phyloP scores from a whole-genome alignment of 371 early-diverging fungal species.

The Blastocladiella emersonii region DNA sequence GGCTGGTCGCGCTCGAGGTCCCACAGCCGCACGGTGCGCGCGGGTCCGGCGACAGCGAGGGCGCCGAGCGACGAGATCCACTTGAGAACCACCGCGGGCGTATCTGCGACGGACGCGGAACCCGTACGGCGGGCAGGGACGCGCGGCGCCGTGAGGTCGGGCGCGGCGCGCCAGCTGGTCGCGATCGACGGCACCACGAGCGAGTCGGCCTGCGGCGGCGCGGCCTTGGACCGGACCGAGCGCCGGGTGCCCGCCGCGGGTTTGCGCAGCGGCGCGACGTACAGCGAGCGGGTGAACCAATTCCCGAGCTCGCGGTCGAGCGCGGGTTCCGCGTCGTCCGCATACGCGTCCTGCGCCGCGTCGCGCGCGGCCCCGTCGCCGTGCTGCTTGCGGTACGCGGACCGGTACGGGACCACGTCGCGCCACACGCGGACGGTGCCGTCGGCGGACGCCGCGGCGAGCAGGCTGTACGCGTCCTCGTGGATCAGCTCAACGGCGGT shows the following conservation, averaged over 20 bases:
- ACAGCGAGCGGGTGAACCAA: too few species aligned
- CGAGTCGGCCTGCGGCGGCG: too few species aligned
- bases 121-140: slow-evolving; percentile 29
- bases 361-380: neutral
- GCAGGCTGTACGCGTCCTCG: slow-evolving; percentile 69
- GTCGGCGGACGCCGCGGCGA: slow-evolving; percentile 63
- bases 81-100: slow-evolving; percentile 34
- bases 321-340: too few species aligned
- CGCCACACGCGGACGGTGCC: slow-evolving; percentile 63
- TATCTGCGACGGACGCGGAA: slow-evolving; percentile 29
- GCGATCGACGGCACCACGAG: slow-evolving; percentile 30
- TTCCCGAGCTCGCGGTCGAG: too few species aligned
- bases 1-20: slow-evolving; percentile 59
- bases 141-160: slow-evolving; percentile 36
- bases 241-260: too few species aligned
- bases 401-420: slow-evolving; percentile 33
- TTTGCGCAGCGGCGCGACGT: too few species aligned
- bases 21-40: slow-evolving; percentile 60
- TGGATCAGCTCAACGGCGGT: slow-evolving; percentile 73
- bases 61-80: slow-evolving; percentile 66
- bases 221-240: too few species aligned
- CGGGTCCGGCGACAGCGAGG: slow-evolving; percentile 58
- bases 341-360: too few species aligned
- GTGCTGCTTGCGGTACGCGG: neutral
- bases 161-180: slow-evolving; percentile 59